Evolutionary conservation across 495 filamentous ascomycete species (phyloP).

Genomic region (Aspergillus mulundensis): DNA sequence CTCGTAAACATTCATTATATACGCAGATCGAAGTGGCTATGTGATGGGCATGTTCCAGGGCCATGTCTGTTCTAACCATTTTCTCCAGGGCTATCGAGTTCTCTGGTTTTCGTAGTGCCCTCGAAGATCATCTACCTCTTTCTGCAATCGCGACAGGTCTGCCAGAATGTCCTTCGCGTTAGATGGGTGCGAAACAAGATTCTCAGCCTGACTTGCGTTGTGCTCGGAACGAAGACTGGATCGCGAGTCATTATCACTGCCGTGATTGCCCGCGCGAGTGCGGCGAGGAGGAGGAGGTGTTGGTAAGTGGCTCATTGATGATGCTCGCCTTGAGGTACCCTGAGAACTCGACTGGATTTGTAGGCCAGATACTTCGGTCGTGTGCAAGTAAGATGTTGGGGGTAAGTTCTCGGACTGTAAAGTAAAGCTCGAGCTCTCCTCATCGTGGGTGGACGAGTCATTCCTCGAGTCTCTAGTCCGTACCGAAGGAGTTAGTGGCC

Average conservation of each 20-base stretch:
- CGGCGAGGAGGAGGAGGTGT: constrained; percentile 62
- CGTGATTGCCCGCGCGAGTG: constrained; percentile 51
- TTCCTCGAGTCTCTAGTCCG: constrained; percentile 16
- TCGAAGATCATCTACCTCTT: constrained; percentile 67
- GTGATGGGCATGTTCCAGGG: background rate
- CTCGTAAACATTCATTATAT: constrained; percentile 9
- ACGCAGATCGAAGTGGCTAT: constrained; percentile 4
- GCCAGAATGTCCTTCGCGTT: constrained; percentile 58
- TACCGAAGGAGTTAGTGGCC: constrained; percentile 15
- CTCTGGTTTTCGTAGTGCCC: constrained; percentile 46
- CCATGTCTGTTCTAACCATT: background rate
- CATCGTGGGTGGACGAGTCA: constrained; percentile 3
- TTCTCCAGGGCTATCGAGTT: constrained; percentile 6
- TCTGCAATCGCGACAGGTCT: constrained; percentile 62
- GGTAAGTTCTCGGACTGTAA: constrained; percentile 4
- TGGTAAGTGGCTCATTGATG: constrained; percentile 28
- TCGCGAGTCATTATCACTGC: constrained; percentile 29
- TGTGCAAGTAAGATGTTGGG: background rate
- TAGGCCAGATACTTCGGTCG: background rate
- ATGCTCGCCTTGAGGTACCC: constrained; percentile 23
- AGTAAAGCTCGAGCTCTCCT: background rate
- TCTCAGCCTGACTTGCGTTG: constrained; percentile 17
- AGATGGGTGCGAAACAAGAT: constrained; percentile 26
- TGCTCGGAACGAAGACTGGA: constrained; percentile 18
- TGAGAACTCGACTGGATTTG: constrained; percentile 1